Base-by-base conservation (phyloP, 345 rosid species). In the Gossypium herbaceum region DNA sequence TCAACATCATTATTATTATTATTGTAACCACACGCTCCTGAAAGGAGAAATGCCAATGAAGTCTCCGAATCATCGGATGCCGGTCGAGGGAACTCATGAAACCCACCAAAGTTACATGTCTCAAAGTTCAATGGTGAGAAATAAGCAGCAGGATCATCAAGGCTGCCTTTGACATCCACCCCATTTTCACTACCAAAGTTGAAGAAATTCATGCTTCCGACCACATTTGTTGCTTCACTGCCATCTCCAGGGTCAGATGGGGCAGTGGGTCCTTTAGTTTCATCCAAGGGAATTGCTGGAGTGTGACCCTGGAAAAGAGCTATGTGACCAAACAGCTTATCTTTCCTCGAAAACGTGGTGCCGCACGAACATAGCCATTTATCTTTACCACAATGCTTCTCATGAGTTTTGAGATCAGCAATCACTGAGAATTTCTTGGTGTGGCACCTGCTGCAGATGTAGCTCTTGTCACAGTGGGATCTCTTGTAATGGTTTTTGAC, bases 301-400 rank as follows among this genome's bases (percentile, higher is more conserved):
- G 98, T 93, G 77, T 95, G 99, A 69, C 99, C 99, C 68, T 95
- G 99, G 87, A 95, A 95, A 59, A 95, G 84, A 73, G 98, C 81
- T 62, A 95, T 91, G 78, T 95, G 99, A 56, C 99, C 98, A 48
- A 95, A 93, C 66, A 95, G 87, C 85, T 95, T 95, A 83, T 95
- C 99, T 90, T 95, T 95, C 89, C 99, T 86, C 0, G 99, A 95
- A 75, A 95, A 95, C 0, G 98, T 93, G 0, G 99, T 95, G 25
- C 99, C 97, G 13, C 99, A 95, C 15, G 99, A 95, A 78, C 99
- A 95, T 47, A 95, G 93, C 98, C 98, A 95, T 84, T 89, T 95
- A 81, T 91, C 93, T 83, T 87, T 90, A 71, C 99, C 99, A 62
- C 99, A 93, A 70, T 95, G 99, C 84, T 95, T 95, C 89, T 95